These are phyloP conservation scores for Aspergillus amoenus DNA, from an alignment of 2,329 filamentous ascomycete genomes.

Conservation along the genomic window DNA sequence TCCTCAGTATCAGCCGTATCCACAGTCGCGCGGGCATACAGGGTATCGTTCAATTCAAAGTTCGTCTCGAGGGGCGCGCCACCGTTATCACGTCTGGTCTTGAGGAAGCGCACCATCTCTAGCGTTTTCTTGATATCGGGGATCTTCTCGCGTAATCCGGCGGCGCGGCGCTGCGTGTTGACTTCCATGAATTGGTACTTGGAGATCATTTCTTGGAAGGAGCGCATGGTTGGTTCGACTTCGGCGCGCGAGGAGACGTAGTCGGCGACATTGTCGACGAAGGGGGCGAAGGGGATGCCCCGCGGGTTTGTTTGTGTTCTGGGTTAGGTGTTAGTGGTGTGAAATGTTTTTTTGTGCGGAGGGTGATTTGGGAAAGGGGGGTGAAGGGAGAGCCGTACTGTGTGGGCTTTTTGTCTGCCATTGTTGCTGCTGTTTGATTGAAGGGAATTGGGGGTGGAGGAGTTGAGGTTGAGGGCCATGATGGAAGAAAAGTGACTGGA, in stretches of 20 bases:
- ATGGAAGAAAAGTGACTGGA: slow-evolving; percentile 10
- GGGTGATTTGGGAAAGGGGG: neutral
- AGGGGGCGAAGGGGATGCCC: slow-evolving; percentile 48
- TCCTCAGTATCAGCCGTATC: slow-evolving; percentile 71
- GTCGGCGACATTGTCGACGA: slow-evolving; percentile 48
- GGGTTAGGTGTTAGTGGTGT: slow-evolving; percentile 11
- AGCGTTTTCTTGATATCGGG: slow-evolving; percentile 96
- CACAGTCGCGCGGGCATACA: slow-evolving; percentile 85
- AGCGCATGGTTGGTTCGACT: slow-evolving; percentile 46
- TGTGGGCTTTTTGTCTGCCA: slow-evolving; percentile 32
- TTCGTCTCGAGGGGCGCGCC: slow-evolving; percentile 72
- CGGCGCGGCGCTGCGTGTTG: slow-evolving; percentile 80
- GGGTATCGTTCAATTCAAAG: slow-evolving; percentile 94
- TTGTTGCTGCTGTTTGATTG: slow-evolving; percentile 17
- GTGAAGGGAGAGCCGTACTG: slow-evolving; percentile 19
- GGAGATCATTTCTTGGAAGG: slow-evolving; percentile 58
- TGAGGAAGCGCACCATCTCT: slow-evolving; percentile 84
- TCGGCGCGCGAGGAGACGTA: slow-evolving; percentile 48
- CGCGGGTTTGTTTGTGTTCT: slow-evolving; percentile 43
- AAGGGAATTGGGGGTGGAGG: slow-evolving; percentile 1
- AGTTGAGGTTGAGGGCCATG: neutral
- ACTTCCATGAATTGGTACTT: slow-evolving; percentile 99
- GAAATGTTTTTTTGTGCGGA: neutral
- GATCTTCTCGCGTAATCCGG: slow-evolving; percentile 87
- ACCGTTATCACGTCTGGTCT: slow-evolving; percentile 63